Evolutionary conservation across 2,329 filamentous ascomycete genomes (phyloP), one percentile per base, ranked within the genome.

Genomic region (Cordyceps fumosorosea): DNA sequence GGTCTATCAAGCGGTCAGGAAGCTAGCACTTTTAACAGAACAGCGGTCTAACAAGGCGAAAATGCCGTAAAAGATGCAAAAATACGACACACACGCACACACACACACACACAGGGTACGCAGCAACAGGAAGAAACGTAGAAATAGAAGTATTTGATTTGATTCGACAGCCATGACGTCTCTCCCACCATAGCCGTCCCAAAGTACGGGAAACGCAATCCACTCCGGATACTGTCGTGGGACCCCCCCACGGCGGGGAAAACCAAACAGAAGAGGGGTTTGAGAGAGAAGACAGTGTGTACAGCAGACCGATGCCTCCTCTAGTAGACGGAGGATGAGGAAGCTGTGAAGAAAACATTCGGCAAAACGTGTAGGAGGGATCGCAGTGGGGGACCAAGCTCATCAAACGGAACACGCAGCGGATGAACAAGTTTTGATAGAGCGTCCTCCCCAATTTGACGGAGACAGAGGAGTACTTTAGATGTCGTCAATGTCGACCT

Each of bases 401-500:
- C 18, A 26, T 40, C 51, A 60, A 47, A 37, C 29, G 12, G 14
- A 3, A 2, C 8, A 42, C 58, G 52, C 58, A 34, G 58, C 51
- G 40, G 51, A 42, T 32, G 5, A 29, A 22, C 42, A 60, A 26
- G 3, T 42, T n/a, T 34, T 18, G n/a, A 47, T 16, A 11, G 4
- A 29, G 20, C 5, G 6, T 22, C 24, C 37, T 34, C 12, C 22
- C 16, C 18, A 18, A 8, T 32, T 6, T 7, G 18, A 11, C 1
- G 2, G 50, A 37, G 26, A 12, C 24, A 16, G 12, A 44, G 4
- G 6, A 14, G 16, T 5, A 10, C 2, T 14, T 84, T 87, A 97
- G 77, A 98, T 96, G 77, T 97, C 92, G 80, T 98, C 93, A 75
- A 96, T 91, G 76, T 96, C 91, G 72, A 97, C 87, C 70, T 96